Base-by-base conservation (phyloP, 2,329 filamentous ascomycete species). In the Colletotrichum sublineola region DNA sequence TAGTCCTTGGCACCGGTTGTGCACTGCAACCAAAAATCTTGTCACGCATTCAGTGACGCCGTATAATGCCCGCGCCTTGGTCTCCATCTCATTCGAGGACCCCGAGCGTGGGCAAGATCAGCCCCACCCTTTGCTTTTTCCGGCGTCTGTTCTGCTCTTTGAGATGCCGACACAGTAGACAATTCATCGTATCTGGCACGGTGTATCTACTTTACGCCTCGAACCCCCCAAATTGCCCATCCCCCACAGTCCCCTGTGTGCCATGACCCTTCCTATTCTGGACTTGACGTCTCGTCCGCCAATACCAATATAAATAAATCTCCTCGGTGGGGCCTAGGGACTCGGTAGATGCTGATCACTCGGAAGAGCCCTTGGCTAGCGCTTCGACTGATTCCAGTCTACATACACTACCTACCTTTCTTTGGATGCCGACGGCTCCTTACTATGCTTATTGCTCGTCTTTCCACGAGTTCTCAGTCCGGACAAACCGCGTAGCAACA, bases 301-400 rank as follows among this genome's bases (percentile, higher is more conserved):
- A 72, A 72, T 61, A 36, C 66, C 53, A 72, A 72, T 42, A 55
- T 56, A n/a, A 65, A 64, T 64, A 72, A 72, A 72, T 69, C 69
- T 69, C 60, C 66, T 61, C 20, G 52, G 70, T 63, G 66, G 70
- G 44, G 38, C 58, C 52, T 44, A 29, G 50, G 60, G 38, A 69
- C 67, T 69, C 66, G 69, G 65, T 63, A 65, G 60, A 69, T 61
- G 69, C 53, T 72, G 70, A 69, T 72, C 66, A 64, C 61, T 65
- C 66, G 60, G 66, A 69, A 61, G n/a, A 12, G 66, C 33, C 60
- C 70, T 72, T 61, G 69, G 18, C 15, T 48, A 56, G 61, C 53
- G 38, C 38, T 48, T 40, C 38, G 20, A 68, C 70, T 63, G 66
- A 72, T 64, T 69, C 69, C 69, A 64, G 66, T 64, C 58, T 29